Base-by-base conservation (phyloP, 805 yeast genomes). In the Clavispora carvajalis region DNA sequence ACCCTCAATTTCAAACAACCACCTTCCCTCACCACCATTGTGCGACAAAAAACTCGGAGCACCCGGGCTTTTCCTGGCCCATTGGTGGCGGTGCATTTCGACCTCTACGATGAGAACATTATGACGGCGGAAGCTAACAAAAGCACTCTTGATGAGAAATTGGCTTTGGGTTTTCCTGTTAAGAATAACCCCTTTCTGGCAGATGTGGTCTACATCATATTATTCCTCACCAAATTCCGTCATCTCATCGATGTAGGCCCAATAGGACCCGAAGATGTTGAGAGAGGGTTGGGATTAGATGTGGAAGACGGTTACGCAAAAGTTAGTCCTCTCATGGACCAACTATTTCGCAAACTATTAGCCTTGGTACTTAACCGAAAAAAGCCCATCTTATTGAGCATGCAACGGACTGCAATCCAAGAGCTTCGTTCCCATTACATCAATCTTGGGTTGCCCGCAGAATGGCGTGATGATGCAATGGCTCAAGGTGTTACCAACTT, bases 1-100 rank as follows among this genome's bases (percentile, higher is more conserved):
- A 26, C 38, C 22, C 21, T 35, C n/a, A 30, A 19, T 36, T 33
- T 39, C 40, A 22, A 44, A 21, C 43, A 21, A 12, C 38, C 18
- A 10, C 22, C 43, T 8, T 37, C 46, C 13, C 34, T 57, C 29
- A 69, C 73, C n/a, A 63, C 67, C 7, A 55, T 68, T 1, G 23
- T 60, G 4, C 57, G 54, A 19, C 54, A 55, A 15, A 52, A 55
- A 13, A 52, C 55, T 39, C 63, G 60, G 44, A 43, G 53, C 12
- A 51, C 67, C 7, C 48, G 70, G 23, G 62, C 63, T 25, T 53
- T 60, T 12, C 72, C 73, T 0, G 73, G 72, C 1, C 73, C 74
- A 1, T 48, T 68, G 34, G 52, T 68, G 4, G 59, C 63, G 0
- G 46, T 69, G 22, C 47, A 54, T 36, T 67, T 61, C 42, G 65